These are phyloP conservation scores for Canna indica DNA, from an alignment of 176 grass and related monocot genomes.

Conservation along the genomic window DNA sequence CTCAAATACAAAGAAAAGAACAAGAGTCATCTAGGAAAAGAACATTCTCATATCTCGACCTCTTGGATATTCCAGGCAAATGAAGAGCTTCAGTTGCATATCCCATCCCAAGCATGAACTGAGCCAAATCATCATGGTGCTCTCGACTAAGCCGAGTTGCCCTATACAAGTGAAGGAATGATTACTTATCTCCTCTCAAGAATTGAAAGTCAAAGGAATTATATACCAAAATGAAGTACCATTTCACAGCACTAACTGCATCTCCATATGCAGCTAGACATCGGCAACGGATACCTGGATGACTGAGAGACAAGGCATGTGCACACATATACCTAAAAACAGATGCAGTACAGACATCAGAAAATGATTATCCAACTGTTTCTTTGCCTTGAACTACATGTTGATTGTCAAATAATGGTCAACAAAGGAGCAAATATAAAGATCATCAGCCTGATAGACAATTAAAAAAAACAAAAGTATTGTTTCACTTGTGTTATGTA, in stretches of 20 bases:
- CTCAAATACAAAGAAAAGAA: neutral
- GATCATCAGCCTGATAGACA: neutral
- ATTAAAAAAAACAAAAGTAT: neutral
- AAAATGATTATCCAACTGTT: neutral
- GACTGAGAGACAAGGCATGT: conserved; percentile 92
- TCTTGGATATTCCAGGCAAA: conserved; percentile 99
- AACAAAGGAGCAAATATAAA: neutral
- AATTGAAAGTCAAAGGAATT: conserved; percentile 18
- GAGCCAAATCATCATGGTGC: conserved; percentile 96
- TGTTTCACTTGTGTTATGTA: neutral
- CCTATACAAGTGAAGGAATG: conserved; percentile 41
- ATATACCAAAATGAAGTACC: conserved; percentile 35
- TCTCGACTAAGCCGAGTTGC: conserved; percentile 88
- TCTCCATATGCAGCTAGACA: conserved; percentile 98
- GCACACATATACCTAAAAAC: conserved; percentile 92
- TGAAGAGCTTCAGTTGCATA: conserved; percentile 99
- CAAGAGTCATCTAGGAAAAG: neutral
- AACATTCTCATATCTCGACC: conserved; percentile 23
- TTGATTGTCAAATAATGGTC: neutral
- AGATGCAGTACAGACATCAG: conserved; percentile 3
- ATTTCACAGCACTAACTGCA: conserved; percentile 98
- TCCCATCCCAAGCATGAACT: conserved; percentile 99
- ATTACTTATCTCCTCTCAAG: neutral
- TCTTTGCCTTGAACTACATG: neutral
- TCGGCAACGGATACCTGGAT: conserved; percentile 95